Evolutionary conservation across 176 grass and related monocot genomes (phyloP), one percentile per base, ranked within the genome.

Genomic region (Oryza brachyantha): DNA sequence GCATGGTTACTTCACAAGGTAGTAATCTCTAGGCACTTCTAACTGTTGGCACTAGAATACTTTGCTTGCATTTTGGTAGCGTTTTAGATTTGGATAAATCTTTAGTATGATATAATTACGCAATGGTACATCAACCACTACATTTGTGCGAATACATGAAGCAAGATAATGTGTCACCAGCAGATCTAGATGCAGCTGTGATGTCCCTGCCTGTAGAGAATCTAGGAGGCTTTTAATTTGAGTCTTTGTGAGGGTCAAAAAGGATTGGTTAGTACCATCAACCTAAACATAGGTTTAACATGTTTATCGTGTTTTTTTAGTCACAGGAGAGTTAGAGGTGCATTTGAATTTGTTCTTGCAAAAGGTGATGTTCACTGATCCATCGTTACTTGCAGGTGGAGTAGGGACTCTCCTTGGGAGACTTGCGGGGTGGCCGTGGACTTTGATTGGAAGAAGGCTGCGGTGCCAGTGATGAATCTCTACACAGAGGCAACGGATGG

Each of bases 1-100:
- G 79, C 96, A 99, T 36, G 96, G 96, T 50, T 99, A 89, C 82
- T 95, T 95, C 81, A 99, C 86, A 1, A 93, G 96, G 96, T 95
- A 91, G 27, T 68, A 12, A 84, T 78, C 66, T 88, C 52, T 19
- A 3, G 19, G 34, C 58, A 42, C 32, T 54, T 87, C 22, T 78
- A 13, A 16, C 45, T 35, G 40, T 75, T 81, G 72, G 77, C 75
- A 71, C 63, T 2, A 42, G 7, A 76, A 76, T 89, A 42, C 83
- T 81, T 84, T 77, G 45, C 66, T 69, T 64, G 27, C 40, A 76
- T 81, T 45, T 54, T 63, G 54, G 31, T 81, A 73, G 80, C 74
- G 48, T 66, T 74, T 5, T 25, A 32, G 48, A 78, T 88, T 83
- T 60, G 37, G 64, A 70, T 36, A 21, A 36, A 35, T 39, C 60